Percentiles rank a stretch among this genome's conserved stretches.
These are phyloP conservation scores for Globisporangium okanoganense DNA, from an alignment of 352 stramenopile species.

Conservation along the genomic window DNA sequence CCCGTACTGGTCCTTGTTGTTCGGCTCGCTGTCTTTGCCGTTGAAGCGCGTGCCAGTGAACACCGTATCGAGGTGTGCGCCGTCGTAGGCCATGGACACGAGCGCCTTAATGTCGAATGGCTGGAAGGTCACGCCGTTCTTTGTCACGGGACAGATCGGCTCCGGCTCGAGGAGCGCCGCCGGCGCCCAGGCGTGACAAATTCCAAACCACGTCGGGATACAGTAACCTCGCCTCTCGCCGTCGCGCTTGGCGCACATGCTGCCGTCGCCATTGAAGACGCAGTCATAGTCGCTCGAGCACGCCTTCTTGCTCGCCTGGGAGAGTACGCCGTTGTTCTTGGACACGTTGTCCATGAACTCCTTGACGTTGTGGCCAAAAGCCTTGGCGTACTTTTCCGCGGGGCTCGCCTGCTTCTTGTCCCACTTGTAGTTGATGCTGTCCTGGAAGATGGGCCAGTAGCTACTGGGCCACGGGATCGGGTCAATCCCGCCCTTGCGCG, in stretches of 20 bases:
- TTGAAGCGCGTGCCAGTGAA: conserved; percentile 57
- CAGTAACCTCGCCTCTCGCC: conserved; percentile 27
- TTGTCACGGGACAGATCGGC: conserved; percentile 34
- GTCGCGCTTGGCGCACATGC: conserved; percentile 34
- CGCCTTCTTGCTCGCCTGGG: conserved; percentile 17
- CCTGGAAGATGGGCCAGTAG: conserved; percentile 56
- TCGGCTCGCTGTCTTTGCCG: conserved; percentile 30
- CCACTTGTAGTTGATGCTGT: conserved; percentile 65
- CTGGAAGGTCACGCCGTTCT: conserved; percentile 44
- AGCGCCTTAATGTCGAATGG: conserved; percentile 58
- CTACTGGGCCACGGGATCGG: conserved; percentile 55
- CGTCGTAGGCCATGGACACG: conserved; percentile 48
- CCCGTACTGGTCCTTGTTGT: conserved; percentile 47
- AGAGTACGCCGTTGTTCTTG: conserved; percentile 34
- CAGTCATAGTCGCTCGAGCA: conserved; percentile 34
- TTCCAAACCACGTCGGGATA: conserved; percentile 50
- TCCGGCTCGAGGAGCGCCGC: conserved; percentile 45
- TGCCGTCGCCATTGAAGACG: conserved; percentile 24
- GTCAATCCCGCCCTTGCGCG: conserved; percentile 27
- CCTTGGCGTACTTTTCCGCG: conserved; percentile 45
- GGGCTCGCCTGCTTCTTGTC: conserved; percentile 26
- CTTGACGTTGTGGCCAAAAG: conserved; percentile 33
- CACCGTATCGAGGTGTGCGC: conserved; percentile 40
- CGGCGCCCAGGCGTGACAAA: conserved; percentile 53
- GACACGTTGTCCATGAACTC: conserved; percentile 41